Percentiles rank a stretch among this genome's conserved stretches.
phyloP scores from a whole-genome alignment of 495 filamentous ascomycete genomes.

The Pseudoneurospora amorphoporcata region DNA sequence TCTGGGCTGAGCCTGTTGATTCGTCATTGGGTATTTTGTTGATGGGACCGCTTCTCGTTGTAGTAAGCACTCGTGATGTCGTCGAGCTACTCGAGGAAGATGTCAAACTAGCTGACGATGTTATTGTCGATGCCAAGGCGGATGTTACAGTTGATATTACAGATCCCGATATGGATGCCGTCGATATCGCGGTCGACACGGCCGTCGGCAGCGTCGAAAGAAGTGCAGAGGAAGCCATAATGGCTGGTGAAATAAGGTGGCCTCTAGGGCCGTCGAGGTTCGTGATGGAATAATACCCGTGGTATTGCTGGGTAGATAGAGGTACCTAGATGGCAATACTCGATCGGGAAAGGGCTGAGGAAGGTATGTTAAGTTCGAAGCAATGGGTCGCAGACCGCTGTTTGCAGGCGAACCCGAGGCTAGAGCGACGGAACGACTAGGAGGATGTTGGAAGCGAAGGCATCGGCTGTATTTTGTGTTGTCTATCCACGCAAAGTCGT shows the following conservation, averaged over 20 bases:
- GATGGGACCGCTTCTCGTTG: neutral
- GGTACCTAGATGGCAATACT: neutral
- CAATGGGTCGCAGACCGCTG: neutral
- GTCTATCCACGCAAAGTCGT: neutral
- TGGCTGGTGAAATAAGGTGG: neutral
- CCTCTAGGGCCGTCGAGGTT: neutral
- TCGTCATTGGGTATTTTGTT: neutral
- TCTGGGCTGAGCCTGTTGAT: slow-evolving; percentile 26
- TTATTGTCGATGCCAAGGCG: neutral
- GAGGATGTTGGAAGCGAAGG: neutral
- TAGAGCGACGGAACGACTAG: neutral
- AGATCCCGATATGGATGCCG: slow-evolving; percentile 1
- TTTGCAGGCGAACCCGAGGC: neutral
- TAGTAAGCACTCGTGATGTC: neutral
- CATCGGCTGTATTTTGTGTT: neutral
- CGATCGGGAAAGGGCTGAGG: neutral
- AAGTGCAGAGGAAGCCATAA: neutral
- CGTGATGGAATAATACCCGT: neutral
- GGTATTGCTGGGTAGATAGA: neutral
- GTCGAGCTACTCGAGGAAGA: neutral
- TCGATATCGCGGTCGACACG: slow-evolving; percentile 1
- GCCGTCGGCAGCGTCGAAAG: neutral
- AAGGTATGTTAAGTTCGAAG: neutral
- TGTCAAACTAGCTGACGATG: slow-evolving; percentile 1
- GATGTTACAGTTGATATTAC: neutral